A percentile compares a stretch with the other conserved stretches of the same genome.
phyloP scores from a whole-genome alignment of 257 asterid genomes.

The Solanum phureja region DNA sequence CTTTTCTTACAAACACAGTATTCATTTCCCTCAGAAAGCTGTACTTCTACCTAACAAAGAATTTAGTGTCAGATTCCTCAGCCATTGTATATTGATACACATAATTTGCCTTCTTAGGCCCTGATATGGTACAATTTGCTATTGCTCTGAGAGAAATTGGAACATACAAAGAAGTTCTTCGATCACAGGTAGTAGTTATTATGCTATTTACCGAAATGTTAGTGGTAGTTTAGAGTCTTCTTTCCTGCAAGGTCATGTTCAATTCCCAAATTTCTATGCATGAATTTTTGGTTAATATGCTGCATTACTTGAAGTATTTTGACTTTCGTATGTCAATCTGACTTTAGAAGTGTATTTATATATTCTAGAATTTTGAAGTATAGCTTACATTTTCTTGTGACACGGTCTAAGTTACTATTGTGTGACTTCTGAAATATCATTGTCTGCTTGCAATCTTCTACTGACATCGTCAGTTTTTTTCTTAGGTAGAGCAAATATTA shows the following conservation, averaged over 20 bases:
- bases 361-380: not conserved
- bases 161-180: constrained; percentile 89
- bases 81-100: constrained; percentile 1
- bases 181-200: constrained; percentile 51
- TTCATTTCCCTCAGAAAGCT: not conserved
- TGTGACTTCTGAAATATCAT: not conserved
- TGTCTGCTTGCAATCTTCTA: not conserved
- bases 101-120: constrained; percentile 41
- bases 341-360: not conserved
- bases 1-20: not conserved
- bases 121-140: constrained; percentile 84
- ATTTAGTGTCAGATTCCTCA: not conserved
- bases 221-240: not conserved
- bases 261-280: not conserved
- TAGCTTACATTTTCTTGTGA: not conserved
- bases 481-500: constrained; percentile 66
- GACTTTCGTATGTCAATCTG: not conserved
- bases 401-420: not conserved
- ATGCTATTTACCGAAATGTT: not conserved
- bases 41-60: not conserved
- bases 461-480: constrained; percentile 10
- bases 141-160: constrained; percentile 84
- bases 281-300: not conserved
- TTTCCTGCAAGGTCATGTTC: not conserved
- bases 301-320: not conserved